A percentile compares a stretch with the other conserved stretches of the same genome.
Evolutionary conservation across 2,329 filamentous ascomycete genomes (phyloP).

Genomic region (Cyphellophora attinorum): DNA sequence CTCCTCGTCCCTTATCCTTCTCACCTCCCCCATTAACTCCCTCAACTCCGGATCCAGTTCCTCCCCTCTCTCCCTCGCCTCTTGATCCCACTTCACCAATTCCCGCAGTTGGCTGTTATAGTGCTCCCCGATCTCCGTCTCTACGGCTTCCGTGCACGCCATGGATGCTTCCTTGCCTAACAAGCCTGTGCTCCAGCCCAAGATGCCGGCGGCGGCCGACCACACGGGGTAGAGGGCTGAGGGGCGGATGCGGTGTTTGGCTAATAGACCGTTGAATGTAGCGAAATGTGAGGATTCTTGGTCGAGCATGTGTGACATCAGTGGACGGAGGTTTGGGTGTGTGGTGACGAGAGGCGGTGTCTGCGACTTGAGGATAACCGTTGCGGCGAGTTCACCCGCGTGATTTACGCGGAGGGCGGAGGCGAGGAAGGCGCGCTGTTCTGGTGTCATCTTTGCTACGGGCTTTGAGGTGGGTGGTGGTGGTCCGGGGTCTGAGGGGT

Average conservation of each 20-base stretch:
- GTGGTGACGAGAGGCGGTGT: conserved; percentile 68
- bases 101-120: conserved; percentile 87
- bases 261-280: conserved; percentile 75
- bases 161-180: conserved; percentile 91
- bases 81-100: conserved; percentile 68
- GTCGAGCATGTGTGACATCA: conserved; percentile 98
- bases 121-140: conserved; percentile 93
- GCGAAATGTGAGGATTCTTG: conserved; percentile 82
- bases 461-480: neutral
- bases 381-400: conserved; percentile 92
- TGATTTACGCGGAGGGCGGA: conserved; percentile 90
- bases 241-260: conserved; percentile 80
- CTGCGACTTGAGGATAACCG: conserved; percentile 85
- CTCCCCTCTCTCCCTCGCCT: conserved; percentile 68
- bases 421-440: conserved; percentile 56
- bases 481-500: too few relatives aligned
- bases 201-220: conserved; percentile 65
- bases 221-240: conserved; percentile 89
- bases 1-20: conserved; percentile 87
- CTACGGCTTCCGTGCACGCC: conserved; percentile 96
- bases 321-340: conserved; percentile 75
- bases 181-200: conserved; percentile 83
- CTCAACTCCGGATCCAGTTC: conserved; percentile 70
- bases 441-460: neutral
- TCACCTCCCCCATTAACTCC: conserved; percentile 61